Evolutionary conservation across 805 yeast genomes (phyloP), one percentile per base, ranked within the genome.

Genomic region (Diddensiella transvaalensis): DNA sequence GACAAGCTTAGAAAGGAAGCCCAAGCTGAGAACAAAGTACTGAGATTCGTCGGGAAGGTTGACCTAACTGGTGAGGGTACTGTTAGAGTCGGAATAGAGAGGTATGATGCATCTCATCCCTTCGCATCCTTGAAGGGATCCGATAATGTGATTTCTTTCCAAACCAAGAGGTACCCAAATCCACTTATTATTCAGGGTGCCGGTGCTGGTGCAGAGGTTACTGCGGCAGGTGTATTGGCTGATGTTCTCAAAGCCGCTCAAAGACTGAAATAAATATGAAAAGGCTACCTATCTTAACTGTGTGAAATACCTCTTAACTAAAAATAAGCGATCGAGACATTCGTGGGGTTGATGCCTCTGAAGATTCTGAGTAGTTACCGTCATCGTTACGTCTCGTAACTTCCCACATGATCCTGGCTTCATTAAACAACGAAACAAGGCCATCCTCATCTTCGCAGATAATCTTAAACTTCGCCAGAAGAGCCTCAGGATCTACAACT

Each of bases 101-200:
- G 87, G 68, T 93, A 89, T 69, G 87, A 82, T 48, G 75, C 77
- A 49, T 83, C 91, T 60, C 98, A 93, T 67, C 98, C 99, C 47
- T 93, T 93, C 65, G 98, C 99, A 37, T 76, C 96, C 10, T 78
- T 93, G 66, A 85, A 87, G 73, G 99, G 99, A 44, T 87, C 96
- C 53, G 98, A 93, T 67, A 93, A 93, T 64, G 96, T 93, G 51
- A 84, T 93, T 53, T 83, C 97, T 19, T 85, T 93, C 72, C 83
- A 82, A 67, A 85, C 97, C 26, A 82, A 87, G 66, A 85, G 99
- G 73, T 93, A 93, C 70, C 79, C 84, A 36, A 88, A 87, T 70
- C 99, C 99, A 46, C 76, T 93, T 66, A 84, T 93, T 54, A 78
- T 93, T 60, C 99, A 93, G 76, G 99, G 99, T 71, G 99, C 99